Evolutionary conservation across 75 land plant species (phyloP).

Genomic region (Sequoia sempervirens): DNA sequence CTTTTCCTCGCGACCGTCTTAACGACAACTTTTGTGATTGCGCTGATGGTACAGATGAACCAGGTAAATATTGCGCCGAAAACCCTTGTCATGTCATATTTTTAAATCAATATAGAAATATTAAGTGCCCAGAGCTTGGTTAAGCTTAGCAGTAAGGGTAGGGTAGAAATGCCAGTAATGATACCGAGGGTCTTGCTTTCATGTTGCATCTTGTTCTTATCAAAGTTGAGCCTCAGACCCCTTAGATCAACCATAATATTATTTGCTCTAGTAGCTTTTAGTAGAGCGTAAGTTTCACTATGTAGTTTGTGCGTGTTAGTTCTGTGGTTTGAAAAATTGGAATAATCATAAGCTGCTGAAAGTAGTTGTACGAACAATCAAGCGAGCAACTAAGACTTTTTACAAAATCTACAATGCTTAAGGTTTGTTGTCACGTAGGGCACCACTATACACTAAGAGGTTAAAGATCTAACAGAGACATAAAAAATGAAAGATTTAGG

Average conservation of each 20-base stretch:
- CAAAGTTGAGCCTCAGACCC: neutral
- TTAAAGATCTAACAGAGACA: too few relatives aligned
- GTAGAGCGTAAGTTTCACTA: neutral
- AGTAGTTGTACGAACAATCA: too few relatives aligned
- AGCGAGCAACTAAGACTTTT: too few relatives aligned
- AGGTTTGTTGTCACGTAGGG: too few relatives aligned
- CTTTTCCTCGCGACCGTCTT: conserved; percentile 58
- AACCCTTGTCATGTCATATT: neutral
- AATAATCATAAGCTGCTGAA: too few relatives aligned
- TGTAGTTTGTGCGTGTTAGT: neutral
- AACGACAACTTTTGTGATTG: conserved; percentile 94
- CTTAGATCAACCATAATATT: neutral
- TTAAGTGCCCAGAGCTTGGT: neutral
- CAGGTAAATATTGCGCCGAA: conserved; percentile 33
- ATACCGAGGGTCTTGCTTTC: neutral
- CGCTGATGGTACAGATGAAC: conserved; percentile 92
- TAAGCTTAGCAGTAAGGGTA: neutral
- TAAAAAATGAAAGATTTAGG: too few relatives aligned
- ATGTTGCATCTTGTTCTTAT: neutral
- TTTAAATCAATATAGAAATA: neutral
- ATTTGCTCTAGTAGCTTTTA: neutral
- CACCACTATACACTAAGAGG: too few relatives aligned
- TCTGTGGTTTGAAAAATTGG: neutral
- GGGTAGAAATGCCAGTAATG: neutral
- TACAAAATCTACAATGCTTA: too few relatives aligned